Conservation (phyloP, 371 early-diverging fungal genomes). For the Haplosporangium sp. region DNA sequence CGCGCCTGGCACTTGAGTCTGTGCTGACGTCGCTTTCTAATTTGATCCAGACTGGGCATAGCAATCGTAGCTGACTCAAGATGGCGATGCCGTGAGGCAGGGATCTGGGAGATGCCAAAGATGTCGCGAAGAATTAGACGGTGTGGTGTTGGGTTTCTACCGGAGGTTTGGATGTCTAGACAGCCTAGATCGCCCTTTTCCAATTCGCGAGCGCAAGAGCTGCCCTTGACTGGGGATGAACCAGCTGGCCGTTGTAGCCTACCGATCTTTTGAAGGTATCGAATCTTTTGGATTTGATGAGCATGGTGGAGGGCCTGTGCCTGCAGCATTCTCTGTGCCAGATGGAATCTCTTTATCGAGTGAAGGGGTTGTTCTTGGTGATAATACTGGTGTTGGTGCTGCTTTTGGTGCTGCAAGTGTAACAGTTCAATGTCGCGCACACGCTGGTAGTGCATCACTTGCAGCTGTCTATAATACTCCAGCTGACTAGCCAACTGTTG, state of each 20-base stretch:
- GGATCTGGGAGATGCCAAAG: neutral
- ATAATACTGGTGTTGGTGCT: constrained; percentile 21
- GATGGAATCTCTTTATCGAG: constrained; percentile 27
- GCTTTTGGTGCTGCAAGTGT: constrained; percentile 29
- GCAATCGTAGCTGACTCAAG: constrained; percentile 26
- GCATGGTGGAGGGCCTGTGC: constrained; percentile 35
- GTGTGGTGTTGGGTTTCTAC: constrained; percentile 4
- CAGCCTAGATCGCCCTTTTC: constrained; percentile 10
- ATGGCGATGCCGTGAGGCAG: neutral
- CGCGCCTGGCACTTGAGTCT: constrained; percentile 42
- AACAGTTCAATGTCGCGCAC: constrained; percentile 28
- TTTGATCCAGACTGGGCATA: constrained; percentile 31
- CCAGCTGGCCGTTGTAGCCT: constrained; percentile 14
- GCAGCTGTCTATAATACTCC: constrained; percentile 40
- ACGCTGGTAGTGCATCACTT: constrained; percentile 44
- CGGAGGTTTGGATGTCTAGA: constrained; percentile 23
- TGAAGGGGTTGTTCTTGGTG: constrained; percentile 26
- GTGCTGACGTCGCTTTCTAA: constrained; percentile 37
- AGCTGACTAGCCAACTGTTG: constrained; percentile 26
- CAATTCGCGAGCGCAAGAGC: neutral
- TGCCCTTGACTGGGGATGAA: neutral
- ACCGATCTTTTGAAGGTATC: constrained; percentile 32
- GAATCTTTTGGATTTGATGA: constrained; percentile 43
- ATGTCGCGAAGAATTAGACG: constrained; percentile 18
- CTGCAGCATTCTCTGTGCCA: constrained; percentile 40